Conservation (phyloP, 306 rosid genomes). For the Gillenia trifoliata region DNA sequence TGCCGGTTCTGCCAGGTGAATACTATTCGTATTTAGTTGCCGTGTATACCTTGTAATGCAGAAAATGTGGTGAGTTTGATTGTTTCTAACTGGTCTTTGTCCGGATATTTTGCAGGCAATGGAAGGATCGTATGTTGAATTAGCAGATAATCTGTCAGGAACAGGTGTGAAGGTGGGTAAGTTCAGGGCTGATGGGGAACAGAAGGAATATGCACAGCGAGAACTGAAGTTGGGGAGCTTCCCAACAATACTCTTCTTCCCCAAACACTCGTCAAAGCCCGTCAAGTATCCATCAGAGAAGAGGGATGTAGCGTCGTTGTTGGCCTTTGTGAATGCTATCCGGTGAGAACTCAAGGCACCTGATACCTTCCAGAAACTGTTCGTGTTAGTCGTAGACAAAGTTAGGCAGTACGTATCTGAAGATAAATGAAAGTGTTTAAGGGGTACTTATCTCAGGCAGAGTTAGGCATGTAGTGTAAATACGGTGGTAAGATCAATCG, state of each 20-base stretch:
- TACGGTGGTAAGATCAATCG: neutral
- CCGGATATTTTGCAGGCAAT: conserved; percentile 28
- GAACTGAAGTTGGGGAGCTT: conserved; percentile 70
- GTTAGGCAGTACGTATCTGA: neutral
- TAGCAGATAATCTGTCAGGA: conserved; percentile 65
- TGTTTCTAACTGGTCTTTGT: neutral
- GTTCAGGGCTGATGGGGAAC: conserved; percentile 78
- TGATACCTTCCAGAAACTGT: neutral
- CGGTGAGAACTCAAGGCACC: conserved; percentile 20
- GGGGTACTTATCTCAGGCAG: neutral
- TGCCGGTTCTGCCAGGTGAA: conserved; percentile 62
- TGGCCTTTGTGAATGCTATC: conserved; percentile 68
- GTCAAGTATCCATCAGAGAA: conserved; percentile 75
- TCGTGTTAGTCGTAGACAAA: neutral
- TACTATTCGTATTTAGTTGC: neutral
- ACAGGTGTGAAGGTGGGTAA: conserved; percentile 73
- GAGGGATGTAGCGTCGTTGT: conserved; percentile 70
- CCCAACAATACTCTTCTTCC: conserved; percentile 85
- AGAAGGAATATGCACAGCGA: conserved; percentile 62
- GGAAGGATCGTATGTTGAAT: conserved; percentile 72
- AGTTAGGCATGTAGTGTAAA: neutral
- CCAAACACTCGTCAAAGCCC: conserved; percentile 61
- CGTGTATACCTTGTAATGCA: neutral
- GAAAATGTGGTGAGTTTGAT: neutral
- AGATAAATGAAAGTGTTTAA: no score